Base-by-base conservation (phyloP, 306 rosid species). In the Trifolium pratense region DNA sequence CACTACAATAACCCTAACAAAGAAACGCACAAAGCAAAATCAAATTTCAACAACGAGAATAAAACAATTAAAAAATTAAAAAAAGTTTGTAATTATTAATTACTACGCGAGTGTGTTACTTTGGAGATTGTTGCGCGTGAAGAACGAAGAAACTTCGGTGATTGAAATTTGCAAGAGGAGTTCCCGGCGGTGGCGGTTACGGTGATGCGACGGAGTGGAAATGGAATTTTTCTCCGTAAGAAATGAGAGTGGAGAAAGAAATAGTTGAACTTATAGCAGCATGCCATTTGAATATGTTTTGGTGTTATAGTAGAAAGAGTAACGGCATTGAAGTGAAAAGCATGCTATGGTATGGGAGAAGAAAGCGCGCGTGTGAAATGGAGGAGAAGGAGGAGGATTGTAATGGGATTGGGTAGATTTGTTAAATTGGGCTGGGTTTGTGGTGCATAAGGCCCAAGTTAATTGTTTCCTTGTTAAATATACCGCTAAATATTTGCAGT, bases 1-100 rank as follows among this genome's bases (percentile, higher is more conserved):
- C 62, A 23, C 20, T 73, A 55, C 84, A 81, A 86, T 73, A 87
- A 52, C 85, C 96, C 98, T 93, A 87, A 71, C 52, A 6, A 16
- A 45, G 4, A 67, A 69, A 53, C 0, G 7, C 56, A 42, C 40
- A 45, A 78, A 31, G 14, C 12, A 21, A n/a, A 23, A 23, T 23
- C 0, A 66, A 36, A 37, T 57, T 14, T 52, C 9, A 23, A 61
- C 57, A 26, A 51, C 5, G 8, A 46, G 7, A 37, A 55, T 3
- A 3, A 23, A 36, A 26, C 21, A 15, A 12, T 45, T 15, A 4
- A 36, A 1, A 45, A 45, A 74, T 11, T 9, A 12, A 21, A 13
- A 32, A 1, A 65, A 32, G 25, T 61, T 18, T 8, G 10, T 37
- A 11, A 18, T 10, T 36, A 68, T 7, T 48, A 66, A 7, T 42